Base-by-base conservation (phyloP, 1,284 basidiomycete genomes). In the Austroboletus novae-zelandiae region DNA sequence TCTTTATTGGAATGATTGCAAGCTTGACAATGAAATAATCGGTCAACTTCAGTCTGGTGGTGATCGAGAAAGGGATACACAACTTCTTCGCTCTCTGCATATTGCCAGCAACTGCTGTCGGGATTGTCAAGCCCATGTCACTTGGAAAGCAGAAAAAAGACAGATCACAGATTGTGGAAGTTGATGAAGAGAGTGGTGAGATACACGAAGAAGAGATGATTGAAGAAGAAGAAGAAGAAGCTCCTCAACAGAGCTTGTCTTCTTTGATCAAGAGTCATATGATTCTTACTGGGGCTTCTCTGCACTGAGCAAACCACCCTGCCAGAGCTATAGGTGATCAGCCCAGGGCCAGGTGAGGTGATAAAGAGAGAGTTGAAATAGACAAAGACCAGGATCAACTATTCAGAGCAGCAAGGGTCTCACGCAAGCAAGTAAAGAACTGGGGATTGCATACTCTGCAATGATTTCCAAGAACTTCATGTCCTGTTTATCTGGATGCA, bases 31-130 rank as follows among this genome's bases (percentile, higher is more conserved):
- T 35, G 9, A 40, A 1, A 30, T 14, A 0, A 31, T 50, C 2
- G 10, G n/a, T 1, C 18, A 47, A 9, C 41, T 57, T 40, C 37
- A 50, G 9, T 27, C 15, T 23, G 51, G 55, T 34, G 55, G 47
- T 0, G 1, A 56, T 7, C 1, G 0, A 0, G 15, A 29, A 2
- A 0, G 17, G 6, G 50, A 54, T 4, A 10, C 17, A 29, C 5
- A 2, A 11, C 2, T 57, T 0, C 13, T 57, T 8, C 37, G 7
- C 1, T 43, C 43, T 4, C 25, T 56, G 2, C 41, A 25, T 0
- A 13, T 48, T 2, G n/a, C 47, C 0, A 49, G 51, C 44, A 54
- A 39, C 8, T 4, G 23, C 0, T 57, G 55, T 11, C 2, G 0
- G 4, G 14, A 48, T 1, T 54, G 52, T 9, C n/a, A 2, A 2